These are phyloP conservation scores for Ceratocystiopsis sp. DNA, from an alignment of 2,329 filamentous ascomycete species.

Conservation along the genomic window DNA sequence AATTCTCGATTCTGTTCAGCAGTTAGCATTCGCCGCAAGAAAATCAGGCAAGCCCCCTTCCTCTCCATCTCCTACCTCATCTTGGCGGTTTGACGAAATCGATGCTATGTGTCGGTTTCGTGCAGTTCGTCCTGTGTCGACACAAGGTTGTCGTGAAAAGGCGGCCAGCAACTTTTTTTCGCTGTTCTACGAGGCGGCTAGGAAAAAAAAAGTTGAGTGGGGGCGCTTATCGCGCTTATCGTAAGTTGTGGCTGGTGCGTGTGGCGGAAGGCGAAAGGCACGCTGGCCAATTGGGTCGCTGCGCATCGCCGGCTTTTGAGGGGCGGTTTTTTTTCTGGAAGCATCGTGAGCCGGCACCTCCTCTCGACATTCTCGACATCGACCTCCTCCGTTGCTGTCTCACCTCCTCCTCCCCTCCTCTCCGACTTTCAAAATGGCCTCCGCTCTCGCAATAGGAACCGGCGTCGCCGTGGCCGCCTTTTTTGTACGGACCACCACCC, in stretches of 20 bases:
- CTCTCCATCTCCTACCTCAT: constrained; percentile 2
- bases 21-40: not conserved
- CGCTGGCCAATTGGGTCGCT: not conserved
- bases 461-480: constrained; percentile 50
- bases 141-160: not conserved
- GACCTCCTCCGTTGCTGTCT: not conserved
- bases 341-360: not conserved
- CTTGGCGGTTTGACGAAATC: constrained; percentile 1
- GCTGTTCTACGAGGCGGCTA: not conserved
- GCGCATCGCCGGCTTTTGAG: too few relatives aligned
- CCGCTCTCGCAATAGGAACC: constrained; percentile 38
- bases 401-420: not conserved
- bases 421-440: constrained; percentile 30
- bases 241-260: constrained; percentile 4
- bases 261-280: constrained; percentile 1
- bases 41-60: too few relatives aligned
- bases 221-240: constrained; percentile 8
- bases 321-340: not conserved
- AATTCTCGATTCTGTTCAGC: constrained; percentile 38
- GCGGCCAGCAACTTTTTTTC: not conserved
- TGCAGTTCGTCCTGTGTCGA: not conserved
- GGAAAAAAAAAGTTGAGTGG: constrained; percentile 8
- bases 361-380: too few relatives aligned
- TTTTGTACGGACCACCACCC: constrained; percentile 25
- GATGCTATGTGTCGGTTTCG: not conserved